Percentiles rank a stretch among this genome's conserved stretches.
phyloP scores from a whole-genome alignment of 345 rosid species.

The Jatropha curcas region DNA sequence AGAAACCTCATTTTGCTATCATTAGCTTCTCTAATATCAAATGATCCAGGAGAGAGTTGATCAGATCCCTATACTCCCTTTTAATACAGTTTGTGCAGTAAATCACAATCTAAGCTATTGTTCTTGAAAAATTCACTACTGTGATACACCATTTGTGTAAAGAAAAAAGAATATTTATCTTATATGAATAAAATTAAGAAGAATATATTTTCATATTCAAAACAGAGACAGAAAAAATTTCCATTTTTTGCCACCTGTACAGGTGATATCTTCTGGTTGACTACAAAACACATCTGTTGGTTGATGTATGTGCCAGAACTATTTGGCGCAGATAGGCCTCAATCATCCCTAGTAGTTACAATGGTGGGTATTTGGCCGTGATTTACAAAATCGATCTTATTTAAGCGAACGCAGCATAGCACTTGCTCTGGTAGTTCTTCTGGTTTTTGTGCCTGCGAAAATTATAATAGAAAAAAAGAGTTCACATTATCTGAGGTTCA shows the following conservation, averaged over 20 bases:
- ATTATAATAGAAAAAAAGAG: neutral
- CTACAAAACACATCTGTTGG: conserved; percentile 1
- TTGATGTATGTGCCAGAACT: neutral
- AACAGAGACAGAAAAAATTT: neutral
- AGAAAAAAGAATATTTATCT: neutral
- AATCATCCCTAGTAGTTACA: conserved; percentile 40
- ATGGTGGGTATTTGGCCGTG: conserved; percentile 70
- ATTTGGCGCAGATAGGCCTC: conserved; percentile 2
- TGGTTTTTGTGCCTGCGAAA: conserved; percentile 68
- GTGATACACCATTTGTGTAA: neutral
- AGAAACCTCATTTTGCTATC: no score
- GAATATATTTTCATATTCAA: neutral
- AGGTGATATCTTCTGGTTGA: neutral
- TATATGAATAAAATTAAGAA: neutral
- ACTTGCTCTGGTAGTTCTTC: conserved; percentile 89
- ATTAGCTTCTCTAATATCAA: no score
- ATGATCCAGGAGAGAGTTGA: neutral
- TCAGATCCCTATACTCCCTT: neutral
- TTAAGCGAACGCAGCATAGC: conserved; percentile 65
- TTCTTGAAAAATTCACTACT: neutral
- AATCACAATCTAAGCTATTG: neutral
- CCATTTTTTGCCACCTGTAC: neutral
- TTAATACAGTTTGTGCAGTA: no score
- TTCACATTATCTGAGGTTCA: neutral
- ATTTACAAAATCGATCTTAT: conserved; percentile 69